phyloP scores from a whole-genome alignment of 371 early-diverging fungal species.

The Mortierella sp. region DNA sequence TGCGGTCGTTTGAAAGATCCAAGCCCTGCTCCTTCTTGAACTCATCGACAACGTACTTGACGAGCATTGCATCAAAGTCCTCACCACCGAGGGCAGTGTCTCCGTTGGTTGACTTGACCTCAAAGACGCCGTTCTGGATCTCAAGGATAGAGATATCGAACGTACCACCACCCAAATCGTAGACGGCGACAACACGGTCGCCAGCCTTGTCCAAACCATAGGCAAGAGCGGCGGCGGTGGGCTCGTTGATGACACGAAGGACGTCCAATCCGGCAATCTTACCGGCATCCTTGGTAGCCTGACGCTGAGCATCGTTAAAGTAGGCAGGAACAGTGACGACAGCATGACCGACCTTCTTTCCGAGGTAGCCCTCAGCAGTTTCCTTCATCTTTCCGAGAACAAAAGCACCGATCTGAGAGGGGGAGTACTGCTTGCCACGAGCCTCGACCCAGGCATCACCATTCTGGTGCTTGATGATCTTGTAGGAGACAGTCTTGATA shows the following conservation, averaged over 20 bases:
- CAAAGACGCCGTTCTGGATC: conserved; percentile 98
- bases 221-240: conserved; percentile 99
- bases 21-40: conserved; percentile 89
- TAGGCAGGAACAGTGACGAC: conserved; percentile 94
- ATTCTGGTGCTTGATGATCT: conserved; percentile 90
- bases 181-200: conserved; percentile 94
- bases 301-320: conserved; percentile 97
- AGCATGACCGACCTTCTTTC: conserved; percentile 88
- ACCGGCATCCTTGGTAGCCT: conserved; percentile 99
- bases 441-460: conserved; percentile 99
- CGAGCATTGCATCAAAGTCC: conserved; percentile 96
- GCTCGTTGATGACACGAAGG: conserved; percentile 99
- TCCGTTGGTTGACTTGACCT: conserved; percentile 97
- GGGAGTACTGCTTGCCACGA: conserved; percentile 92
- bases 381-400: conserved; percentile 97
- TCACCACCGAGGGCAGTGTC: conserved; percentile 99
- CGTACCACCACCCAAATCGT: conserved; percentile 99
- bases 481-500: conserved; percentile 89
- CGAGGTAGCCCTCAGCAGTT: conserved; percentile 92
- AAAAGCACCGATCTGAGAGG: conserved; percentile 94
- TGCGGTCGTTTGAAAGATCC: conserved; percentile 84
- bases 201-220: conserved; percentile 96
- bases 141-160: conserved; percentile 99
- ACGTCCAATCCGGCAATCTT: conserved; percentile 97
- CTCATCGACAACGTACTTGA: conserved; percentile 83